Percentiles rank a stretch among this genome's conserved stretches.
Evolutionary conservation across 352 stramenopile species (phyloP).

Genomic region (Pelagophyceae sp.): DNA sequence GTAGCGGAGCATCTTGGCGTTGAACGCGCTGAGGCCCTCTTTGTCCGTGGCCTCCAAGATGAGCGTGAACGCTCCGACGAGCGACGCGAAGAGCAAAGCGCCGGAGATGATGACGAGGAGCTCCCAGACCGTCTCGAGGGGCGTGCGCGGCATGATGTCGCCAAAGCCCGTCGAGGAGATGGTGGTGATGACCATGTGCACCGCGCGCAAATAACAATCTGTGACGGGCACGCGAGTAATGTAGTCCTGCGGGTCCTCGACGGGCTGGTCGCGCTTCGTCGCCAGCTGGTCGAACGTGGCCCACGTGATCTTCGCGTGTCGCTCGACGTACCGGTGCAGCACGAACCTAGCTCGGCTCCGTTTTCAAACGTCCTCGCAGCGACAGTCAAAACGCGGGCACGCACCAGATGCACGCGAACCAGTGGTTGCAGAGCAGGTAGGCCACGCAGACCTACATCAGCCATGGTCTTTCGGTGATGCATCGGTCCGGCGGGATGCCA

Average conservation of each 20-base stretch:
- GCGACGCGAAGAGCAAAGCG: constrained; percentile 46
- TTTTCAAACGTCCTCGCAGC: too few relatives aligned
- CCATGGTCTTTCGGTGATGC: too few relatives aligned
- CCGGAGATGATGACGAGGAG: constrained; percentile 43
- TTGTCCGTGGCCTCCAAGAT: constrained; percentile 44
- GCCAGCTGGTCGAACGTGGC: constrained; percentile 49
- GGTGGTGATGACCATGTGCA: constrained; percentile 47
- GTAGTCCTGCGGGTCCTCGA: not conserved
- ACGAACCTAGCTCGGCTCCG: too few relatives aligned
- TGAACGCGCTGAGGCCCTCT: constrained; percentile 44
- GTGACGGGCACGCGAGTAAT: constrained; percentile 25
- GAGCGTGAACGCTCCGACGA: constrained; percentile 48
- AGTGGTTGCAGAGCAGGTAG: constrained; percentile 47
- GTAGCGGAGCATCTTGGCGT: constrained; percentile 45
- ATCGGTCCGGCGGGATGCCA: too few relatives aligned
- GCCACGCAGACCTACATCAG: constrained; percentile 35
- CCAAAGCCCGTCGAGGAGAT: constrained; percentile 47
- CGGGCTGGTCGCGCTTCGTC: constrained; percentile 5
- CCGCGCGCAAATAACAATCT: constrained; percentile 42
- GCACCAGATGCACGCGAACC: constrained; percentile 49
- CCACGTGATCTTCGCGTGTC: constrained; percentile 39
- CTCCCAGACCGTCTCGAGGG: constrained; percentile 46
- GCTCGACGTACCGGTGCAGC: constrained; percentile 47
- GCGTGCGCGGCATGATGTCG: constrained; percentile 43
- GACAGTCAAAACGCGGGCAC: too few relatives aligned